Evolutionary conservation across 179 eudicot species (phyloP).

Genomic region (Heliamphora pulchella): DNA sequence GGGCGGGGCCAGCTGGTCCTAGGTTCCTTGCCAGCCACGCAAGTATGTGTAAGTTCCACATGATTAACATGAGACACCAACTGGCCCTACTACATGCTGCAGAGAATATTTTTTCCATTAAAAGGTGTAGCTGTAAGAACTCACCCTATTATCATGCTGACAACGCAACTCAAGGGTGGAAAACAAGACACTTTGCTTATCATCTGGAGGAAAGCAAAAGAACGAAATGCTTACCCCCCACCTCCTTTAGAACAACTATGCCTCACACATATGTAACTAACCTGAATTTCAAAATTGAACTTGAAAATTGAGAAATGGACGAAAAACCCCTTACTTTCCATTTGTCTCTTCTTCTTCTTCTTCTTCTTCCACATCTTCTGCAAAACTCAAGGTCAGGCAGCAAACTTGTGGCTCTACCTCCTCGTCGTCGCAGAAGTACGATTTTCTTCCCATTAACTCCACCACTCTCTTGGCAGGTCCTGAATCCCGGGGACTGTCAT

Average conservation of each 20-base stretch:
- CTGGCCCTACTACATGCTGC: too few species aligned
- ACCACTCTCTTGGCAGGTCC: conserved; percentile 72
- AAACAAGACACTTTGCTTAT: background rate
- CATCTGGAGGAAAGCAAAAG: conserved; percentile 26
- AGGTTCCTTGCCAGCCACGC: too few species aligned
- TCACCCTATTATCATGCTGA: conserved; percentile 6
- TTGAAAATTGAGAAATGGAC: conserved; percentile 1
- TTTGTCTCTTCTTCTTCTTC: conserved; percentile 5
- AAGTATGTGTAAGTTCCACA: too few species aligned
- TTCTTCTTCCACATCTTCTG: conserved; percentile 32
- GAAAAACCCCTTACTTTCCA: conserved; percentile 17
- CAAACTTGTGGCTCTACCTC: conserved; percentile 40
- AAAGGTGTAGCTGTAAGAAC: background rate
- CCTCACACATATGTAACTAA: background rate
- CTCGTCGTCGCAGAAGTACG: conserved; percentile 37
- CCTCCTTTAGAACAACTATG: background rate
- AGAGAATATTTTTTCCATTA: too few species aligned
- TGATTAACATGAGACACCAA: too few species aligned
- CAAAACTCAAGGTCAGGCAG: conserved; percentile 53
- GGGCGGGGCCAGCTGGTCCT: too few species aligned
- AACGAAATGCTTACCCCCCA: conserved; percentile 22
- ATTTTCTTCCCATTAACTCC: conserved; percentile 57
- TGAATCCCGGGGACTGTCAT: conserved; percentile 66
- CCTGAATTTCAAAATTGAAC: background rate
- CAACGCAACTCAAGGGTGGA: background rate